Evolutionary conservation across 2,329 filamentous ascomycete genomes (phyloP).

Genomic region (Phialophora expanda): DNA sequence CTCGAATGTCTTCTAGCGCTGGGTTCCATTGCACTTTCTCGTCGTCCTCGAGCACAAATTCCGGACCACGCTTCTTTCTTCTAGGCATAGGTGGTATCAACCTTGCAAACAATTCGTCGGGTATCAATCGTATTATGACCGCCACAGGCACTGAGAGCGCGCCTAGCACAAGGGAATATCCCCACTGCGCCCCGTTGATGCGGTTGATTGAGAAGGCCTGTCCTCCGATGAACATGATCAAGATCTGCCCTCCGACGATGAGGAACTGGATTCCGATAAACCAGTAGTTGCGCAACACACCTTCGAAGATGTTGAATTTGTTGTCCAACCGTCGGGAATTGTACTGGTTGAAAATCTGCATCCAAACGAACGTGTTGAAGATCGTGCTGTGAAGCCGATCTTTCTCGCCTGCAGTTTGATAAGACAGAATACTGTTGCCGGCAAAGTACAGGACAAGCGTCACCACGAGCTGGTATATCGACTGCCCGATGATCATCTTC

Average conservation of each 20-base stretch:
- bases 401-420: slow-evolving; percentile 49
- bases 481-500: slow-evolving; percentile 51
- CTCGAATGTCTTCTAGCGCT: slow-evolving; percentile 65
- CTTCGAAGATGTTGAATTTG: slow-evolving; percentile 66
- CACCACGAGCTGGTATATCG: slow-evolving; percentile 47
- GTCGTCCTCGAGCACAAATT: slow-evolving; percentile 45
- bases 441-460: slow-evolving; percentile 60
- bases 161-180: slow-evolving; percentile 57
- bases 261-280: slow-evolving; percentile 63
- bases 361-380: slow-evolving; percentile 74
- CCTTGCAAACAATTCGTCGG: slow-evolving; percentile 55
- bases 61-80: slow-evolving; percentile 31
- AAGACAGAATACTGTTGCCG: slow-evolving; percentile 61
- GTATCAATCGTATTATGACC: slow-evolving; percentile 57
- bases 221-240: slow-evolving; percentile 64
- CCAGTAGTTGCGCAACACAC: slow-evolving; percentile 61
- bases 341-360: slow-evolving; percentile 74
- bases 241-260: slow-evolving; percentile 63
- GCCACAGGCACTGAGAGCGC: slow-evolving; percentile 59
- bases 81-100: slow-evolving; percentile 46
- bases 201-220: slow-evolving; percentile 59
- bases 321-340: slow-evolving; percentile 69
- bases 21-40: slow-evolving; percentile 63
- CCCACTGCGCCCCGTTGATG: slow-evolving; percentile 61
- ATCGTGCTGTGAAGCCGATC: slow-evolving; percentile 64